These are phyloP conservation scores for Chlamydomonas sp. DNA, from an alignment of 139 green algal genomes.

Conservation along the genomic window DNA sequence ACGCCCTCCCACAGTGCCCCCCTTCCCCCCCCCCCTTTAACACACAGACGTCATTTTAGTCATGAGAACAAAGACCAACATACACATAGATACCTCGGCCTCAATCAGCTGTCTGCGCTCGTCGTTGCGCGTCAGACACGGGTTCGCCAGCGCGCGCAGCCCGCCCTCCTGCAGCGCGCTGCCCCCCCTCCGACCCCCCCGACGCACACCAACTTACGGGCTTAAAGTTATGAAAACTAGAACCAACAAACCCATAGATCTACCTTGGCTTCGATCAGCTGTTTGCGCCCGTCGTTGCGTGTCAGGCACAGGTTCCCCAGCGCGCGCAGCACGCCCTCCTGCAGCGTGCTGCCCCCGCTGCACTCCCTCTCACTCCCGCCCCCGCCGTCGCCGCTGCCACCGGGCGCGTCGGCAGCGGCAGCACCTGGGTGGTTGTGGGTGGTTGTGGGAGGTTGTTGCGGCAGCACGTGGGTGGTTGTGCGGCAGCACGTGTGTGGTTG, in stretches of 20 bases:
- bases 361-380: no score
- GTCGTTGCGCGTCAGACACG: slow-evolving; percentile 51
- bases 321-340: slow-evolving; percentile 49
- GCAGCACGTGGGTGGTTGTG: no score
- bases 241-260: neutral
- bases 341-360: no score
- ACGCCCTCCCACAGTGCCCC: slow-evolving; percentile 32
- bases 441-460: no score
- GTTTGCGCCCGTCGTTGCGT: slow-evolving; percentile 43
- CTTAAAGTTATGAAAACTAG: neutral
- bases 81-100: slow-evolving; percentile 22
- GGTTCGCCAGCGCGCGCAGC: slow-evolving; percentile 51
- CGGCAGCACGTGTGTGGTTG: no score
- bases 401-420: no score
- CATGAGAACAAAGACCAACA: neutral
- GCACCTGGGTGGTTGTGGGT: no score
- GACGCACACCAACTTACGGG: neutral
- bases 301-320: slow-evolving; percentile 55
- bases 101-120: slow-evolving; percentile 58
- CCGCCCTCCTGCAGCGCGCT: slow-evolving; percentile 31
- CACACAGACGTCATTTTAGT: neutral
- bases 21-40: neutral
- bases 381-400: no score
- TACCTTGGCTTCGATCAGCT: slow-evolving; percentile 57
- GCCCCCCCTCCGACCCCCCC: neutral